These are phyloP conservation scores for Russula earlei DNA, from an alignment of 768 basidiomycete genomes.

Conservation along the genomic window DNA sequence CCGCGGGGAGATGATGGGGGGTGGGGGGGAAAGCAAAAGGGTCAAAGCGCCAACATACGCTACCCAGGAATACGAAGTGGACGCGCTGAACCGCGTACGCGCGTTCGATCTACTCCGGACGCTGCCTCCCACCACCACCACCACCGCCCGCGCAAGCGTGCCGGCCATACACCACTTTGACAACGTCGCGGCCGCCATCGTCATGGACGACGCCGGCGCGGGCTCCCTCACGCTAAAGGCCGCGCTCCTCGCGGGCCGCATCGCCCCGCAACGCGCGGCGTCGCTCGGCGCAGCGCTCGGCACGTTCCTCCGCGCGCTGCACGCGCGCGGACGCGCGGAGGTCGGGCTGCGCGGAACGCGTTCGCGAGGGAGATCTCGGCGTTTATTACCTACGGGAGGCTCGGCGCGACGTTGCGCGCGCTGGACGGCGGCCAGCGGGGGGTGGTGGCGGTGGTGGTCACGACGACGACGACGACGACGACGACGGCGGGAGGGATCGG, in stretches of 20 bases:
- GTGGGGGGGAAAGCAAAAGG: too few relatives aligned
- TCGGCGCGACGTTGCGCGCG: constrained; percentile 26
- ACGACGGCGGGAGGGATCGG: not conserved
- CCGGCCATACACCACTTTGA: constrained; percentile 46
- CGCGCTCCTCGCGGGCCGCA: constrained; percentile 27
- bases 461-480: not conserved
- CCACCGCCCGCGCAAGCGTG: constrained; percentile 32
- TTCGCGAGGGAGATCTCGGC: constrained; percentile 35
- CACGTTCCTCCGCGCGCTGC: constrained; percentile 43
- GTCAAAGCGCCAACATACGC: too few relatives aligned
- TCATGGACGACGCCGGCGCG: constrained; percentile 55
- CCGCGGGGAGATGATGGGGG: too few relatives aligned
- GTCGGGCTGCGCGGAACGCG: constrained; percentile 23
- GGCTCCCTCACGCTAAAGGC: constrained; percentile 33
- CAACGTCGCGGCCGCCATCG: constrained; percentile 37
- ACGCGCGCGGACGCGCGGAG: constrained; percentile 35
- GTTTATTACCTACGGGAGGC: constrained; percentile 35
- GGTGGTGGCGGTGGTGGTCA: too few relatives aligned
- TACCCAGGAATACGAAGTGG: constrained; percentile 38
- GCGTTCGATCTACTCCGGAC: constrained; percentile 30
- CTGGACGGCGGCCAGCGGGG: not conserved
- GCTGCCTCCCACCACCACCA: too few relatives aligned
- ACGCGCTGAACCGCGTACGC: constrained; percentile 39
- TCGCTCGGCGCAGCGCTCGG: constrained; percentile 48
- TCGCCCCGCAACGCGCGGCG: constrained; percentile 26